These are phyloP conservation scores for Xylaria intraflava DNA, from an alignment of 495 filamentous ascomycete genomes.

Conservation along the genomic window DNA sequence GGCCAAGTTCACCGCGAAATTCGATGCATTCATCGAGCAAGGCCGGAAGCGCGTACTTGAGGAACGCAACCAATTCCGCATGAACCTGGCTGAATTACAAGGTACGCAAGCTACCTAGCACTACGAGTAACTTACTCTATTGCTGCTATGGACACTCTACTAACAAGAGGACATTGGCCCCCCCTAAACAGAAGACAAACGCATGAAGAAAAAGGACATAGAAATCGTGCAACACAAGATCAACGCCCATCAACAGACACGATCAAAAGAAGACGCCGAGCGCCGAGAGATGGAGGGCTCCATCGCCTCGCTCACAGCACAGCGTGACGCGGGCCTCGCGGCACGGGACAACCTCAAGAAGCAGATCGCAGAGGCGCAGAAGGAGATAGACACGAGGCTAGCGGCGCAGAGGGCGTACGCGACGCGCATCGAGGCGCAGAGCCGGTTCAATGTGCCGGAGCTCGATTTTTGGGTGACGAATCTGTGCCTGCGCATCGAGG, in stretches of 20 bases:
- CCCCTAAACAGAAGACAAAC: slow-evolving; percentile 67
- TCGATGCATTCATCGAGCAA: slow-evolving; percentile 89
- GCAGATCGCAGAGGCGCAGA: slow-evolving; percentile 74
- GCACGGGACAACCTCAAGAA: slow-evolving; percentile 65
- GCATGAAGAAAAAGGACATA: slow-evolving; percentile 80
- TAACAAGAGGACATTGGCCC: neutral
- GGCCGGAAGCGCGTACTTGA: slow-evolving; percentile 83
- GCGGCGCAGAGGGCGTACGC: slow-evolving; percentile 46
- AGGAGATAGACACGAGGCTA: slow-evolving; percentile 50
- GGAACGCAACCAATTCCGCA: slow-evolving; percentile 87
- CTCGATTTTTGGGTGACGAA: slow-evolving; percentile 93
- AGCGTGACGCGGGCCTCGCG: slow-evolving; percentile 67
- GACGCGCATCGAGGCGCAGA: slow-evolving; percentile 67
- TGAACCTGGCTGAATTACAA: slow-evolving; percentile 82
- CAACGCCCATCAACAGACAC: slow-evolving; percentile 67
- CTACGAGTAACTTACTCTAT: neutral
- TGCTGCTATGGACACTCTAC: slow-evolving; percentile 13
- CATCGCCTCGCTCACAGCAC: slow-evolving; percentile 65
- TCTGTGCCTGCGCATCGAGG: slow-evolving; percentile 83
- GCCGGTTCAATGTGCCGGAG: slow-evolving; percentile 81
- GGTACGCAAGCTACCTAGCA: slow-evolving; percentile 46
- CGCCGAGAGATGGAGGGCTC: slow-evolving; percentile 78
- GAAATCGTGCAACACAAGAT: slow-evolving; percentile 75
- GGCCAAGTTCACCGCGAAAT: slow-evolving; percentile 83
- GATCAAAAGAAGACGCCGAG: slow-evolving; percentile 80